Evolutionary conservation across 306 rosid species (phyloP).

Genomic region (Leucaena leucocephala): DNA sequence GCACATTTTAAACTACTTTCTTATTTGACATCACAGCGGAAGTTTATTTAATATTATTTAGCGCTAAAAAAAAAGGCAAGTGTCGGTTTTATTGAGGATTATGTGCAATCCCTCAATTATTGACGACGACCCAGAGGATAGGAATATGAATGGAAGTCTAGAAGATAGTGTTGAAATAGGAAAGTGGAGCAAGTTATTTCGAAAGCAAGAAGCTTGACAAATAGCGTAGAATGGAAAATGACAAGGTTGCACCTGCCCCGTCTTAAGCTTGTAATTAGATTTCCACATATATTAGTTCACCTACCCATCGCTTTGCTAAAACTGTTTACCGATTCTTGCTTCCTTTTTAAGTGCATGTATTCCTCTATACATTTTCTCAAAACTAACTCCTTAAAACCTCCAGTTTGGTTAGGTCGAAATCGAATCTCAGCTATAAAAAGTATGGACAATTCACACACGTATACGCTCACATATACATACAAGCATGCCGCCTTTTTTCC

Average conservation of each 20-base stretch:
- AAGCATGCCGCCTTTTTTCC: background rate
- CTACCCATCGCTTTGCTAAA: constrained; percentile 10
- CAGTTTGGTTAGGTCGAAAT: constrained; percentile 15
- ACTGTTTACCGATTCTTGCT: background rate
- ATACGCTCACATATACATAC: background rate
- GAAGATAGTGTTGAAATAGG: background rate
- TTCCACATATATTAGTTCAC: constrained; percentile 24
- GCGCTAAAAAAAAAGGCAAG: background rate
- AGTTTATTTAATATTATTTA: too few species aligned
- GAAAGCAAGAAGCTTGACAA: background rate
- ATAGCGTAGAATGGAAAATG: background rate
- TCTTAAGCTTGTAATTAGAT: background rate
- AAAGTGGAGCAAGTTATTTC: background rate
- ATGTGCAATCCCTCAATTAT: background rate
- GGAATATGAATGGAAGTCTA: background rate
- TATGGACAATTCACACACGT: background rate
- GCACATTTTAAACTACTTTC: too few species aligned
- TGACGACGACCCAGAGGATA: background rate
- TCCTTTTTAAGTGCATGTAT: background rate
- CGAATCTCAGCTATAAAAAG: background rate
- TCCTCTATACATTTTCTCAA: background rate
- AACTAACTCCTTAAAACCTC: background rate
- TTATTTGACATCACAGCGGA: too few species aligned
- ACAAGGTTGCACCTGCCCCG: background rate
- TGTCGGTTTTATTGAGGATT: background rate